Evolutionary conservation across 169 alveolate genomes (phyloP).

Genomic region (Plasmodium vivax): DNA sequence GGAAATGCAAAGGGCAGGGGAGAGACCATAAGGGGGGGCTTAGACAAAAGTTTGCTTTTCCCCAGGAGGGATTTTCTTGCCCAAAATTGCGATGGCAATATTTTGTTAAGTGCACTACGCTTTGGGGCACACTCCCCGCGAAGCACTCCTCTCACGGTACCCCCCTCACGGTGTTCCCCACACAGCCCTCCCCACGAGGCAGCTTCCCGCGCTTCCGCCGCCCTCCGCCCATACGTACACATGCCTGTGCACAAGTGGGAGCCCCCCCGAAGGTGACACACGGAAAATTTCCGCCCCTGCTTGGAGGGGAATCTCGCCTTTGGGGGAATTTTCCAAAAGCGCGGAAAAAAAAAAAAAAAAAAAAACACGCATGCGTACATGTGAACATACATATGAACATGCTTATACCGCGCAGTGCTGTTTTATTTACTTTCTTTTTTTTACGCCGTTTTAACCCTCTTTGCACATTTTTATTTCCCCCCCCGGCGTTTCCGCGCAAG

Average conservation of each 20-base stretch:
- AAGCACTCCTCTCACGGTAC: too few relatives aligned
- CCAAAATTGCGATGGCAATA: neutral
- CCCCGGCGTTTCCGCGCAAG: neutral
- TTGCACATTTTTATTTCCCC: neutral
- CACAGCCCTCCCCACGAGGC: neutral
- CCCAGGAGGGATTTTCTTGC: neutral
- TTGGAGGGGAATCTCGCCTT: neutral
- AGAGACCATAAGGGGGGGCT: neutral
- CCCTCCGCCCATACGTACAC: neutral
- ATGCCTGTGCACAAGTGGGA: neutral
- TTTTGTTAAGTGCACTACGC: neutral
- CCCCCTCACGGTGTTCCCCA: neutral
- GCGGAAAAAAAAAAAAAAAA: neutral
- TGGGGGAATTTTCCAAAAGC: neutral
- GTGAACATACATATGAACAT: neutral
- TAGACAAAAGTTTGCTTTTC: neutral
- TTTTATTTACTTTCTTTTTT: neutral
- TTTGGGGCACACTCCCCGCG: neutral
- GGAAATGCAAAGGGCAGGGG: neutral
- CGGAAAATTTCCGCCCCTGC: neutral
- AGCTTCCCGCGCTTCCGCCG: neutral
- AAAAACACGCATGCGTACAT: neutral
- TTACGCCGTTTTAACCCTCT: neutral
- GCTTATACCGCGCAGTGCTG: neutral
- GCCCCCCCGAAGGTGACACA: neutral